Evolutionary conservation across 352 stramenopile genomes (phyloP), one percentile per base, ranked within the genome.

Genomic region (Phytopythium mirpurense): DNA sequence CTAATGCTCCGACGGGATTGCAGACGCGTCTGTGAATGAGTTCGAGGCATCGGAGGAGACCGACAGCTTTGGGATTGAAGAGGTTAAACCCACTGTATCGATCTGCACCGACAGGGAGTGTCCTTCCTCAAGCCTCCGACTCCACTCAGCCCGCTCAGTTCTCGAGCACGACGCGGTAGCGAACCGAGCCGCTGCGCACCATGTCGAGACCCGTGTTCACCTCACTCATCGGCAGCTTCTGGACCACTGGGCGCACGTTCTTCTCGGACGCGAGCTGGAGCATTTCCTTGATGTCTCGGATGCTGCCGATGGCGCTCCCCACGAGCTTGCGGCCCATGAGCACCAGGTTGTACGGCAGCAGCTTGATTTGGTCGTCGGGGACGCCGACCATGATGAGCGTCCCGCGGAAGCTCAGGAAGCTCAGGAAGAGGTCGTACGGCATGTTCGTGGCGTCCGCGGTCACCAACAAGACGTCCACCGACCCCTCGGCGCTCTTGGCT

Each of bases 211-310:
- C 65, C 11, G 69, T 54, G 46, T 81, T 78, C 16, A 68, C 68
- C 31, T 77, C 54, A 21, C 10, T 48, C 67, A 80, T 75, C 3
- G 72, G 62, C 35, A 79, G 38, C 51, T 73, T 72, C 56, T 81
- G 52, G 41, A 81, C 71, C 36, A 76, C 68, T 27, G 62, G 59
- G 11, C 66, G 60, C 21, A 94, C 82, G 10, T 88, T 70, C 51
- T 90, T 75, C 31, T 78, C 59, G 0, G 67, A 70, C 12, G 85
- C 93, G 15, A 97, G 74, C 31, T 92, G 68, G 2, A 97, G 62
- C 81, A 96, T 93, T 31, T 95, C 72, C 51, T 95, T 70, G 9
- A 87, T 91, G 51, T 93, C 80, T 10, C 68, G 56, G 29, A 93
- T 83, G 54, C 86, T 80, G 29, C 88, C 88, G 52, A 97, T 91